Evolutionary conservation across 768 basidiomycete genomes (phyloP), one percentile per base, ranked within the genome.

Genomic region (Paxillus ammoniavirescens): DNA sequence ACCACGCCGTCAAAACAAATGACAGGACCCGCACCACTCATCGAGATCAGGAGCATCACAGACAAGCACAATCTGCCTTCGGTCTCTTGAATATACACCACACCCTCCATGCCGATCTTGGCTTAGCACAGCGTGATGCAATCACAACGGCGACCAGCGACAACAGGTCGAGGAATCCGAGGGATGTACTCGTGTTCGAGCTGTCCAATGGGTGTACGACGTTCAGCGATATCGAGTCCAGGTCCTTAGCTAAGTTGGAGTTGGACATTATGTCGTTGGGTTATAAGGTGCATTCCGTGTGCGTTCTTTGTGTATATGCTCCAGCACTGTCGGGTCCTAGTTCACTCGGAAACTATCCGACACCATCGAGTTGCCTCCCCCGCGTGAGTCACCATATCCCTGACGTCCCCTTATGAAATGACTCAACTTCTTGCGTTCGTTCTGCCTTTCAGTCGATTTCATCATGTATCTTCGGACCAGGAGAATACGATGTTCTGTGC

Each of bases 231-330:
- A 84, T 95, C 57, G 95, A 97, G 65, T 92, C 86, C 57, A 81
- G 80, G 49, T 71, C 76, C 21, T 65, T 97, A 30, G 80, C 82
- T 1, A 76, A 82, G 42, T 58, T 98, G 17, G 77, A 77, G 46
- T 76, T 98, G 14, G 90, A 88, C 7, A 81, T 78, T n/a, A 96
- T 93, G 1, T 81, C 81, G 3, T 72, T 95, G 30, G 95, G 95
- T 8, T 89, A 74, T 64, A 98, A 98, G 77, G 94, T 91, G 8
- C 18, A 57, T 36, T 21, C 37, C 33, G 4, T 42, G 26, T 31
- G 54, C 15, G 12, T 13, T 10, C n/a, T n/a, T n/a, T n/a, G n/a
- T n/a, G n/a, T n/a, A n/a, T n/a, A n/a, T n/a, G n/a, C n/a, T n/a
- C n/a, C n/a, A n/a, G n/a, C n/a, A n/a, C n/a, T n/a, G 9, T 35